A percentile compares a stretch with the other conserved stretches of the same genome.
Conservation (phyloP, 2,329 filamentous ascomycete genomes). For the Botryotinia narcissicola region DNA sequence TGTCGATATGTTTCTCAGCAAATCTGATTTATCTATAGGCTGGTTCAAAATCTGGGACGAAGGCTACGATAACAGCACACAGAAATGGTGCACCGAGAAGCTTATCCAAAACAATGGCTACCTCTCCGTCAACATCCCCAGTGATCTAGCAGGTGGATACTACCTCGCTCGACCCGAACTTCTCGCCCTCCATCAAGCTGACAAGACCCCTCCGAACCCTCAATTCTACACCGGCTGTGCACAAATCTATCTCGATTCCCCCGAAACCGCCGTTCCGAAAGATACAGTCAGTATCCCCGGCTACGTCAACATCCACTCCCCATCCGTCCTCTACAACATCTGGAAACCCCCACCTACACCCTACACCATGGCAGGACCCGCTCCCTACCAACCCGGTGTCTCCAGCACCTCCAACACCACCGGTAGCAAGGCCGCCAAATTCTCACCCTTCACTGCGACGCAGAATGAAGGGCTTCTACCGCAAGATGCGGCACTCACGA, state of each 20-base stretch:
- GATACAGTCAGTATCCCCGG: slow-evolving; percentile 64
- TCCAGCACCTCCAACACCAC: background rate
- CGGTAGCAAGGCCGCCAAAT: slow-evolving; percentile 3
- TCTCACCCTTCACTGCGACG: slow-evolving; percentile 20
- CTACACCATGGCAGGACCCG: slow-evolving; percentile 59
- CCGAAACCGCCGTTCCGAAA: slow-evolving; percentile 47
- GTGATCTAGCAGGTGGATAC: slow-evolving; percentile 59
- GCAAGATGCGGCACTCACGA: slow-evolving; percentile 57
- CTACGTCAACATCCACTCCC: slow-evolving; percentile 54
- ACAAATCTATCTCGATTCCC: slow-evolving; percentile 62
- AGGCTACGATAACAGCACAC: slow-evolving; percentile 55
- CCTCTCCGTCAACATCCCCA: slow-evolving; percentile 60
- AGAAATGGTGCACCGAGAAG: slow-evolving; percentile 68
- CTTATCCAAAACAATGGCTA: slow-evolving; percentile 63
- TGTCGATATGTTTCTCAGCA: no score
- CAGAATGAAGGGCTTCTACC: slow-evolving; percentile 54
- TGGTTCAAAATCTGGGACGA: slow-evolving; percentile 80
- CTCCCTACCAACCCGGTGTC: slow-evolving; percentile 30
- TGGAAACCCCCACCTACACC: slow-evolving; percentile 51
- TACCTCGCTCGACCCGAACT: slow-evolving; percentile 73
- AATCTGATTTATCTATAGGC: background rate
- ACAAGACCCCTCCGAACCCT: slow-evolving; percentile 52
- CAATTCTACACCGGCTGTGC: slow-evolving; percentile 74
- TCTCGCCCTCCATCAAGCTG: slow-evolving; percentile 64
- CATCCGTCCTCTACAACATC: slow-evolving; percentile 63